Base-by-base conservation (phyloP, 2,329 filamentous ascomycete species). In the Fusarium neocosmosporiellum region DNA sequence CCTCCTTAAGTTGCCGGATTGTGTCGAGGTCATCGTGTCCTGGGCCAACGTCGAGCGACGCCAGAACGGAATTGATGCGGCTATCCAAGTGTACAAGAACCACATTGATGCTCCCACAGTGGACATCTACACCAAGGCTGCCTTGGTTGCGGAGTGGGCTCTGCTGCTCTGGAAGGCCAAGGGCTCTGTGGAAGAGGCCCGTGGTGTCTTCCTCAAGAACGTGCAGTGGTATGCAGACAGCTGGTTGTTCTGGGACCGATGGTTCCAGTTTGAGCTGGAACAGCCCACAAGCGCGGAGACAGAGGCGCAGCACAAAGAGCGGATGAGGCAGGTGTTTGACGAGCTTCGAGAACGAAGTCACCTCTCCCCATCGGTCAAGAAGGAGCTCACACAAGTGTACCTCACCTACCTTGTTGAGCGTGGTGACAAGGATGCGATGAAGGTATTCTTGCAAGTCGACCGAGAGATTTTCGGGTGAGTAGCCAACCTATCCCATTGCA, bases 61-160 rank as follows among this genome's bases (percentile, higher is more conserved):
- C 34, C 94, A 98, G 77, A 89, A 89, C 60, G 95, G 94, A 7
- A 87, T 97, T 5, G 94, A 97, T 34, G 93, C 94, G 1, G 96
- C 96, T 2, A 93, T 98, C 64, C 90, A 93, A 63, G 88, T 97
- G 7, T 94, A 95, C 82, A 94, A 95, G 81, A 87, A 88, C 58
- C 93, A 97, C 71, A 92, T 98, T 71, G 92, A 95, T 73, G 90
- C 90, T 3, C 87, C 90, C 1, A 86, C 90, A 13, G 91, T 93
- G 60, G 92, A 95, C 72, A 87, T 93, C 61, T 93, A 93, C 75
- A 92, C 94, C 59, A 98, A 97, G 81, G 95, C 95, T 10, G 92
- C 94, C 1, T 86, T 98, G 33, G 93, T 97, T 43, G 93, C 93
- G 0, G 94, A 98, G 78, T 97, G 95, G 93, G 96, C 96, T 2